Evolutionary conservation across 495 filamentous ascomycete species (phyloP), one percentile per base, ranked within the genome.

Genomic region (Penicilliopsis zonata): DNA sequence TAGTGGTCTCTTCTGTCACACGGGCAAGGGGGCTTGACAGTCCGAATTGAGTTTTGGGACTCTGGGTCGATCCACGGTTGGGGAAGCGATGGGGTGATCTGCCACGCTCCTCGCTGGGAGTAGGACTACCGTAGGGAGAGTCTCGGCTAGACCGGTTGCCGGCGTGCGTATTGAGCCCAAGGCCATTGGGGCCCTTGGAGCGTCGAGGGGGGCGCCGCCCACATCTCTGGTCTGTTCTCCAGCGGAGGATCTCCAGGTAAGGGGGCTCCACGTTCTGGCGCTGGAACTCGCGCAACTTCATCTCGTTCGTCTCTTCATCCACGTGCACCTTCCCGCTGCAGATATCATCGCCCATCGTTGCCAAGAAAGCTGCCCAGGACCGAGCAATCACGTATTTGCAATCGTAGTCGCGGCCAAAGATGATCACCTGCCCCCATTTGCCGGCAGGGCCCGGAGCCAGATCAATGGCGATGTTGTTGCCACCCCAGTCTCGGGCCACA

Each of bases 321-420:
- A 96, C 78, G 41, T 74, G 78, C 60, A 80, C 83, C 49, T 93
- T 86, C 33, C 83, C 77, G 40, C 83, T 82, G 56, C 68, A 72
- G 39, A 99, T 57, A 41, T 99, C 90, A 43, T 96, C 92, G 13
- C 90, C 85, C 10, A 95, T 70, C 17, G 74, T 73, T 9, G 85
- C 86, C 9, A 99, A 56, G 45, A 99, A 87, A 7, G 78, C 67
- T 12, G 80, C 74, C 90, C 90, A 99, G 3, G 90, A 96, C 26
- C 82, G 78, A 18, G 90, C 80, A 35, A 99, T 69, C 15, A 99
- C 88, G 46, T 90, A 96, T 59, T 96, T 99, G 58, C 82, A 92
- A 54, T 99, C 90, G 55, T 94, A 99, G 57, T 99, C 90, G 15
- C 90, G 82, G 23, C 90, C 90, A 40, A 94, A 94, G 26, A 99